Evolutionary conservation across 169 alveolate species (phyloP), one percentile per base, ranked within the genome.

Genomic region (Cryptosporidium meleagridis): DNA sequence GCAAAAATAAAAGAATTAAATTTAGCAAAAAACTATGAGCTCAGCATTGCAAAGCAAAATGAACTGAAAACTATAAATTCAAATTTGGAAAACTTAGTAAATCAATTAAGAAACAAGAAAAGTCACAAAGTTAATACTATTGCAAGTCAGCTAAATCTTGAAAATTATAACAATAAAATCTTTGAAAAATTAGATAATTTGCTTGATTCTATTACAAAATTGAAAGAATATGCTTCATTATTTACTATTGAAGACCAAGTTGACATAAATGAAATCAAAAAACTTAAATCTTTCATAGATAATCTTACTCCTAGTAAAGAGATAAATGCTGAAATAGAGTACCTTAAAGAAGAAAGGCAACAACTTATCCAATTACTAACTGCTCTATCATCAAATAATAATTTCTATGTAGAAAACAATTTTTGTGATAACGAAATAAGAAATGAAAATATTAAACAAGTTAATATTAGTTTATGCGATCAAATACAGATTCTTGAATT

Each of bases 401-500:
- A 55, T 18, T 21, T n/a, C 18, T 35, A 44, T 65, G 29, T 21
- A 26, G 65, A 62, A 0, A 41, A 59, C 26, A 8, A 65, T n/a
- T 35, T n/a, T 65, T 35, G 51, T 35, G 72, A 65, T 12, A 80
- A 62, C 45, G 73, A 62, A 44, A 16, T 70, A 29, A 37, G 59
- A 26, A 70, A 45, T 70, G 65, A 45, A 45, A 70, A 39, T 44
- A 21, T 80, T 2, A 80, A 67, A 51, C 89, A 80, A 67, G 9
- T 80, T 18, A 80, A 41, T 44, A 37, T 80, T 23, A 48, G 48
- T 29, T 21, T 80, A 39, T 59, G 52, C 62, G 89, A 80, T 18
- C 89, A 80, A 53, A 62, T 62, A 29, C 75, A 62, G 21, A 80
- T 80, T 23, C 75, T 80, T 26, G 55, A 45, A 44, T 80, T 80